Base-by-base conservation (phyloP, 306 rosid genomes). In the Trifolium subterraneum region DNA sequence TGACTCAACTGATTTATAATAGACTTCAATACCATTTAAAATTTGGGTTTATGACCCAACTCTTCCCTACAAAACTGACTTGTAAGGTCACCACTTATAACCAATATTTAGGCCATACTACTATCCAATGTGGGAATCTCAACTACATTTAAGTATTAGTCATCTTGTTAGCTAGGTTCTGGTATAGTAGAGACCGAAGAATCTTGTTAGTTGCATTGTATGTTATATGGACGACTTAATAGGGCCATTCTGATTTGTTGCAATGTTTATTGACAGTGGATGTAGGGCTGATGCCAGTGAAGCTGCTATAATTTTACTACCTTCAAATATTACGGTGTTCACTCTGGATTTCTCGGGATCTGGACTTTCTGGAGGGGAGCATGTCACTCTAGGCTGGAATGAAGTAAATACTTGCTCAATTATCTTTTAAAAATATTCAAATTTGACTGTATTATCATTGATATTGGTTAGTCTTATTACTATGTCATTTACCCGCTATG, bases 221-320 rank as follows among this genome's bases (percentile, higher is more conserved):
- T 20, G 50, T 74, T 31, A 63, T 23, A 51, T 64, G 29, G 16
- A 7, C 13, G 31, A 7, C 38, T 48, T n/a, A n/a, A n/a, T n/a
- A n/a, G 60, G 70, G 62, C n/a, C 47, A 44, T 71, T 75, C 78
- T 86, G 81, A 93, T 76, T 69, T 33, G 79, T 51, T 25, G 66
- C 64, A 59, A 59, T 83, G 71, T 42, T 84, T 72, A 58, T 80
- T 79, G 71, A 75, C 99, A 94, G 99, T 84, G 99, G 99, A 54
- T 94, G 99, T 77, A 85, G 97, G 86, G 99, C 97, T 41, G 99
- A 94, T 81, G 97, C 89, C 52, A 94, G 97, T 78, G 99, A 94
- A 89, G 99, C 97, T 66, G 99, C 99, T 70, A 92, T 94, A 72
- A 90, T 92, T 75, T 87, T 94, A 80, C 90, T 94, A 77, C 95